phyloP scores from a whole-genome alignment of 495 filamentous ascomycete genomes.

The Xylaria venustula region DNA sequence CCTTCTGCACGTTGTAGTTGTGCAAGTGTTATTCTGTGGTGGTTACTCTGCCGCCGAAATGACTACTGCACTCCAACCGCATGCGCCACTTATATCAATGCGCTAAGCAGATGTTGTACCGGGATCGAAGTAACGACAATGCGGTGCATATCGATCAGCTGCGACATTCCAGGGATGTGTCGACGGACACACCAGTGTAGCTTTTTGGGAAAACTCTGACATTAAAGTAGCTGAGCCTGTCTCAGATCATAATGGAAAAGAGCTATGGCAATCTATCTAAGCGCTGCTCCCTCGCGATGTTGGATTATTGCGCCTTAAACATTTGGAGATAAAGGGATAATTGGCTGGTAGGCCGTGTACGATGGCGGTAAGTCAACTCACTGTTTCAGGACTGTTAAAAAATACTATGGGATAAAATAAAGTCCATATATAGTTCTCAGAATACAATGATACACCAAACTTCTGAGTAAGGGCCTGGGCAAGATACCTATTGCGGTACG shows the following conservation, averaged over 20 bases:
- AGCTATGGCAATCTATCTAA: background rate
- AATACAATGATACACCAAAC: no score
- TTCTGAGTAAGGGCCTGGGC: no score
- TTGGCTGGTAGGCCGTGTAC: no score
- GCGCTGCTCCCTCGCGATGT: background rate
- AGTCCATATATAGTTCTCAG: no score
- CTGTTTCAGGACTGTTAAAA: no score
- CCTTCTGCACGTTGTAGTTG: background rate
- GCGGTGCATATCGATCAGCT: background rate
- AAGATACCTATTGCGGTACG: no score
- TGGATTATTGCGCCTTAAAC: background rate
- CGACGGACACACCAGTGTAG: no score
- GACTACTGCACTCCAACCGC: background rate
- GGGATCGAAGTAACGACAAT: background rate
- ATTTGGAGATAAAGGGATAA: no score
- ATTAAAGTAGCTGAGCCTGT: background rate
- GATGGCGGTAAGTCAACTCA: no score
- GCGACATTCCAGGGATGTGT: background rate
- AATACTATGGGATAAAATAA: no score
- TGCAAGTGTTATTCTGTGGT: no score
- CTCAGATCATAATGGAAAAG: background rate
- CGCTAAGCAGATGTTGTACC: background rate
- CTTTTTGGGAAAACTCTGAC: background rate
- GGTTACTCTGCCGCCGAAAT: no score
- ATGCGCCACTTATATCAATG: background rate